phyloP scores from a whole-genome alignment of 192 early-diverging fungal genomes.

The Gaertneriomyces semiglobifer region DNA sequence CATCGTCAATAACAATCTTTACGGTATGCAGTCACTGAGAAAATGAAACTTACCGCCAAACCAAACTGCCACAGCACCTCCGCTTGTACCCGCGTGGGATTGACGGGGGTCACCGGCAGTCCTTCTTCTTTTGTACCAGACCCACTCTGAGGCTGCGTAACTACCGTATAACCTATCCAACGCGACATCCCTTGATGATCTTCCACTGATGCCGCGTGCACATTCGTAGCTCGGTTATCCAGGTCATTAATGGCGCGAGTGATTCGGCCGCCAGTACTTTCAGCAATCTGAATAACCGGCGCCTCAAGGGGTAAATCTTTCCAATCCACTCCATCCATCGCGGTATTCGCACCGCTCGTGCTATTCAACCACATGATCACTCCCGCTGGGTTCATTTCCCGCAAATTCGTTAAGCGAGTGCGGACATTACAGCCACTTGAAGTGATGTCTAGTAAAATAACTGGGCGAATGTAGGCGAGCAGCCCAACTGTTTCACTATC shows the following conservation, averaged over 20 bases:
- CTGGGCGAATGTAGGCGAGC: too few relatives aligned
- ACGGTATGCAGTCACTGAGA: background rate
- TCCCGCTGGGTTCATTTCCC: too few relatives aligned
- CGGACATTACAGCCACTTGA: too few relatives aligned
- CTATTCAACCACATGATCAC: too few relatives aligned
- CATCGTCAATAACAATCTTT: background rate
- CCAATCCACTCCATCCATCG: too few relatives aligned
- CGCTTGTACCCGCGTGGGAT: background rate
- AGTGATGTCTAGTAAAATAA: too few relatives aligned
- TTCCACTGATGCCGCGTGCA: background rate
- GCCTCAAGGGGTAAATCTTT: too few relatives aligned
- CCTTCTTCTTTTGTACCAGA: background rate
- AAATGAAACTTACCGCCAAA: slow-evolving; percentile 15
- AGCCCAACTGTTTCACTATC: too few relatives aligned
- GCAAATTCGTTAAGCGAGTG: too few relatives aligned
- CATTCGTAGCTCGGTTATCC: background rate
- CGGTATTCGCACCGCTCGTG: too few relatives aligned
- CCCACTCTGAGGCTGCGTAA: background rate
- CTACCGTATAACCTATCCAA: background rate
- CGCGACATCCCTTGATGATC: background rate
- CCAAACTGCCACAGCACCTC: slow-evolving; percentile 32
- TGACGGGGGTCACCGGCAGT: background rate
- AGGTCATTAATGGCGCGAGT: background rate
- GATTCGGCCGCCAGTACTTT: background rate
- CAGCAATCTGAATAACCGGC: background rate